Evolutionary conservation across 257 asterid genomes (phyloP), one percentile per base, ranked within the genome.

Genomic region (Scutellaria barbata): DNA sequence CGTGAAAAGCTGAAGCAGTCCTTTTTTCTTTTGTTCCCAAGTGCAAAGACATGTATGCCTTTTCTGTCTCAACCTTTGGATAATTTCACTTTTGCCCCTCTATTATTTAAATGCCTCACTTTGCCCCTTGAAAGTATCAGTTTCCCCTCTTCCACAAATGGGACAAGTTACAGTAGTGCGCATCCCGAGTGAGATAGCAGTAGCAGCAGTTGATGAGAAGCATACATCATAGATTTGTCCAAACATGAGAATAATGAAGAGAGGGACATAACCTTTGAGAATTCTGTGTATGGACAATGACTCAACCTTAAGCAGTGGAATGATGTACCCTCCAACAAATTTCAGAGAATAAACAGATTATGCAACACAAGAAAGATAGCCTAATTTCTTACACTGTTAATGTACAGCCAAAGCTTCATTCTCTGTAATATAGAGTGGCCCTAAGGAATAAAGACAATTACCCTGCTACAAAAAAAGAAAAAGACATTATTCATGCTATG

Each of bases 401-500:
- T 25, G 47, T 56, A 40, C 79, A 68, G 30, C 46, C 74, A 68
- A 40, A 39, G 70, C 70, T 60, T 73, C 46, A 72, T 59, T 72
- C 71, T 77, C 67, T 66, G 71, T 20, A 13, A 43, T 39, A 56
- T 68, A 78, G 72, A 43, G 68, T 56, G 73, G 62, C 43, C 47
- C 71, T 41, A 33, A 8, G 1, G 11, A 41, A 60, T 7, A 42
- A 16, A 61, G 63, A 71, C 71, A 63, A 52, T 20, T 39, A 68
- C 60, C 48, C 51, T 76, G 35, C 78, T 35, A 39, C 79, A 66
- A 63, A n/a, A 66, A 63, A 60, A 69, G 74, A 42, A 48, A n/a
- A 48, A 22, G 35, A 47, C 45, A 63, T 64, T 69, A 65, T 53
- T 56, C 76, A 66, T 63, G 57, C 74, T 83, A 82, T 86, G 22